phyloP scores from a whole-genome alignment of 345 rosid genomes.

The Sisymbrium irio region DNA sequence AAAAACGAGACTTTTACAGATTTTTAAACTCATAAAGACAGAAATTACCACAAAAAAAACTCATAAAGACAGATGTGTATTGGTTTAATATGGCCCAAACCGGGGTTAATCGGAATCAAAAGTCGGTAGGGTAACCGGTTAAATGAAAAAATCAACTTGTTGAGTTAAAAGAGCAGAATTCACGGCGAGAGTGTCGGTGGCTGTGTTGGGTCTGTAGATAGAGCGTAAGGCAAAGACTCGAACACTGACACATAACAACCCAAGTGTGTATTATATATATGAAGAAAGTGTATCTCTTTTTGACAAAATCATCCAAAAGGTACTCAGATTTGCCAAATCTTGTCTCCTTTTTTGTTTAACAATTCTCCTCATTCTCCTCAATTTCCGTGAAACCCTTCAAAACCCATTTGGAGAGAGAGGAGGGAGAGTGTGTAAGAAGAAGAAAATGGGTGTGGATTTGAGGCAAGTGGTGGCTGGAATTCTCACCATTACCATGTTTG shows the following conservation, averaged over 20 bases:
- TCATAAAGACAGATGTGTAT: too few relatives aligned
- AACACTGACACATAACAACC: slow-evolving; percentile 17
- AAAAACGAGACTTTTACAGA: neutral
- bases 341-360: neutral
- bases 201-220: neutral
- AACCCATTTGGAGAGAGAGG: slow-evolving; percentile 4
- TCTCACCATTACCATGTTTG: slow-evolving; percentile 88
- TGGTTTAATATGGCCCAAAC: neutral
- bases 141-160: neutral
- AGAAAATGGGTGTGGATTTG: slow-evolving; percentile 81
- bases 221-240: slow-evolving; percentile 8
- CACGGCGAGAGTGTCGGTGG: slow-evolving; percentile 37
- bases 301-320: slow-evolving; percentile 28
- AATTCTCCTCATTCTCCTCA: slow-evolving; percentile 7
- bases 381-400: slow-evolving; percentile 27
- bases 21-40: too few relatives aligned
- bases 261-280: neutral
- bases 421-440: neutral
- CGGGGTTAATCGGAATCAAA: neutral
- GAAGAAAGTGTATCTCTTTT: slow-evolving; percentile 12
- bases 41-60: too few relatives aligned
- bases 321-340: slow-evolving; percentile 28
- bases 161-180: slow-evolving; percentile 7
- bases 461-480: slow-evolving; percentile 94
- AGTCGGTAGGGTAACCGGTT: slow-evolving; percentile 5